Conservation (phyloP, 257 asterid genomes). For the Solanum appendiculatum region DNA sequence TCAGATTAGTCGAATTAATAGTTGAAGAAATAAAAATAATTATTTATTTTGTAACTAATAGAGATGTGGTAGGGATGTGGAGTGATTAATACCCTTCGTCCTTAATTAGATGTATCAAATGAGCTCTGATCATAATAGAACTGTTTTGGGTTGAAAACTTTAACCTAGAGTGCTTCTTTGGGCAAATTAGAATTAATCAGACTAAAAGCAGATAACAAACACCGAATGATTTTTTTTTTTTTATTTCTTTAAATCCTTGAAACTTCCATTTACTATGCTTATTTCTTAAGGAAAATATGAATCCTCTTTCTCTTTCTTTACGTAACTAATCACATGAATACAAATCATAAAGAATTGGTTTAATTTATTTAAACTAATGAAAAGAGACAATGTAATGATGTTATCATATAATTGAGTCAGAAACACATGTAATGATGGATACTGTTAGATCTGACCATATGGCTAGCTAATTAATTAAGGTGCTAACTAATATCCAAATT, state of each 20-base stretch:
- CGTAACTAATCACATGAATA: background rate
- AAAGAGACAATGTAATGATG: background rate
- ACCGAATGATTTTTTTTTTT: background rate
- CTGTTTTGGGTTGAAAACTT: background rate
- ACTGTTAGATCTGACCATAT: background rate
- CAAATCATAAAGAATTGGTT: background rate
- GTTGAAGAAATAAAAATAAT: fast-evolving
- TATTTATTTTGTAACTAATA: background rate
- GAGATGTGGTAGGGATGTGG: background rate
- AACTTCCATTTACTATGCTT: background rate
- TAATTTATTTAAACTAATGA: background rate
- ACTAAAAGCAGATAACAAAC: fast-evolving
- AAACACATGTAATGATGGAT: background rate
- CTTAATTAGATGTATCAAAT: background rate
- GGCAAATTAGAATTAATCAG: fast-evolving
- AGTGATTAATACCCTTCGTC: no score
- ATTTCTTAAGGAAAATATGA: background rate
- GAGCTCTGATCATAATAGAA: background rate
- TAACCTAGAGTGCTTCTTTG: background rate
- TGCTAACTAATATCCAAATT: background rate
- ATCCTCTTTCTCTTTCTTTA: background rate
- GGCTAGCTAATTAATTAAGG: background rate
- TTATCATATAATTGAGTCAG: background rate
- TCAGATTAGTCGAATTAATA: background rate
- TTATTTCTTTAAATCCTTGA: background rate